Conservation (phyloP, 106 monocot genomes). For the Dendrobium nobile region DNA sequence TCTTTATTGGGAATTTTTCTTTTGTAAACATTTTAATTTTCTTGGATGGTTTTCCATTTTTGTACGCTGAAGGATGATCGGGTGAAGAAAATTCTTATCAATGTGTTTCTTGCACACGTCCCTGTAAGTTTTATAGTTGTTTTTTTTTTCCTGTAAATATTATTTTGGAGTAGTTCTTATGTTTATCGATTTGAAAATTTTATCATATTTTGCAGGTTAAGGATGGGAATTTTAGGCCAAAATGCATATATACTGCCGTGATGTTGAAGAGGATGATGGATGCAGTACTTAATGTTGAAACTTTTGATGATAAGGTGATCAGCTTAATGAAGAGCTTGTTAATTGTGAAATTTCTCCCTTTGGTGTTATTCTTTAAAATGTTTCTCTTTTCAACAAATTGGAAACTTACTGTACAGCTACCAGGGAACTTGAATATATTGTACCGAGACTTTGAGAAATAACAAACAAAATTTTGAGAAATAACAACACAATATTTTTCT, state of each 20-base stretch:
- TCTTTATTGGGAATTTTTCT: not conserved
- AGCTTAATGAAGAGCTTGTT: not conserved
- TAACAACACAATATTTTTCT: no score
- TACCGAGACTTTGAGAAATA: not conserved
- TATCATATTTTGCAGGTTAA: constrained; percentile 36
- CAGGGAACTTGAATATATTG: not conserved
- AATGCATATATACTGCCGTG: constrained; percentile 87
- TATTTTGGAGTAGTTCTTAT: not conserved
- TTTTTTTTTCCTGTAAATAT: not conserved
- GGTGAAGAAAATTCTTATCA: constrained; percentile 57
- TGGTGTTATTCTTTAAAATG: not conserved
- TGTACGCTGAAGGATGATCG: constrained; percentile 49
- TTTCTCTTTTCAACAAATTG: not conserved
- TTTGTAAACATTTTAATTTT: not conserved
- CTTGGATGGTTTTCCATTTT: constrained; percentile 2
- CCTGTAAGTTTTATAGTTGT: constrained; percentile 39
- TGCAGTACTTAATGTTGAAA: constrained; percentile 76
- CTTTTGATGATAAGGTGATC: constrained; percentile 89
- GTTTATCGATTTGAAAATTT: not conserved
- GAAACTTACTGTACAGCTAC: not conserved
- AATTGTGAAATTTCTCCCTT: not conserved
- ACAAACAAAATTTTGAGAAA: no score
- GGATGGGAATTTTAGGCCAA: constrained; percentile 59
- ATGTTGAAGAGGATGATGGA: constrained; percentile 98
- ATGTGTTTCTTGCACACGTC: constrained; percentile 95